Conservation (phyloP, 495 filamentous ascomycete genomes). For the Aspergillus panamensis region DNA sequence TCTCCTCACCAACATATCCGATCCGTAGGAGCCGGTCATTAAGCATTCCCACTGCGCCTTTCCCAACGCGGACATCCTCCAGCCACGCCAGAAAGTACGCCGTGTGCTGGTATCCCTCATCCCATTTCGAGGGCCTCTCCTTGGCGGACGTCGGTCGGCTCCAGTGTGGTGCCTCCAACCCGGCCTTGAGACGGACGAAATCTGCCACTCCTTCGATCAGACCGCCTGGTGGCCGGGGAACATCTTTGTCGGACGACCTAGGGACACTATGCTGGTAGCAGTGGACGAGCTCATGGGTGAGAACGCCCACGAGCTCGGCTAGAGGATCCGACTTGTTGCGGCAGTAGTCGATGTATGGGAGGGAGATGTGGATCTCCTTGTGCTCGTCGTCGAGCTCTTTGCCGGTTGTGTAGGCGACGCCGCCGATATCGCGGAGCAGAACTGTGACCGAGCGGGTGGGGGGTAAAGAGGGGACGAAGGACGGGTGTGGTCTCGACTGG, state of each 20-base stretch:
- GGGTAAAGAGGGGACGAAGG: slow-evolving; percentile 40
- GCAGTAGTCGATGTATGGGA: slow-evolving; percentile 63
- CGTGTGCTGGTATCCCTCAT: slow-evolving; percentile 88
- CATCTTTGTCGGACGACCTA: slow-evolving; percentile 26
- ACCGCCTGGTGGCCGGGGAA: slow-evolving; percentile 58
- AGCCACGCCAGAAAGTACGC: slow-evolving; percentile 81
- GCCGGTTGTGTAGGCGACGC: slow-evolving; percentile 87
- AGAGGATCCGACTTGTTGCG: slow-evolving; percentile 36
- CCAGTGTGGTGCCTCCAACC: slow-evolving; percentile 83
- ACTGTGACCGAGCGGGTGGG: slow-evolving; percentile 78
- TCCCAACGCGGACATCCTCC: slow-evolving; percentile 66
- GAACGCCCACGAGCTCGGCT: slow-evolving; percentile 74
- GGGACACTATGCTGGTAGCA: slow-evolving; percentile 79
- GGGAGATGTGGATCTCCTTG: slow-evolving; percentile 90
- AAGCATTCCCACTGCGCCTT: slow-evolving; percentile 65
- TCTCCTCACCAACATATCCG: slow-evolving; percentile 35
- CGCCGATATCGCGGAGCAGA: slow-evolving; percentile 72
- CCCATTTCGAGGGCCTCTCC: slow-evolving; percentile 60
- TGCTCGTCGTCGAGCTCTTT: slow-evolving; percentile 79
- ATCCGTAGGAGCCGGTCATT: slow-evolving; percentile 65
- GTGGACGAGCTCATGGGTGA: slow-evolving; percentile 93
- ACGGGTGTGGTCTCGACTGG: slow-evolving; percentile 8
- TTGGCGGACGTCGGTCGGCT: slow-evolving; percentile 49
- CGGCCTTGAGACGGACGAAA: slow-evolving; percentile 78
- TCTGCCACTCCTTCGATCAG: slow-evolving; percentile 92